A percentile compares a stretch with the other conserved stretches of the same genome.
Conservation (phyloP, 768 basidiomycete genomes). For the Agrocybe praecox region DNA sequence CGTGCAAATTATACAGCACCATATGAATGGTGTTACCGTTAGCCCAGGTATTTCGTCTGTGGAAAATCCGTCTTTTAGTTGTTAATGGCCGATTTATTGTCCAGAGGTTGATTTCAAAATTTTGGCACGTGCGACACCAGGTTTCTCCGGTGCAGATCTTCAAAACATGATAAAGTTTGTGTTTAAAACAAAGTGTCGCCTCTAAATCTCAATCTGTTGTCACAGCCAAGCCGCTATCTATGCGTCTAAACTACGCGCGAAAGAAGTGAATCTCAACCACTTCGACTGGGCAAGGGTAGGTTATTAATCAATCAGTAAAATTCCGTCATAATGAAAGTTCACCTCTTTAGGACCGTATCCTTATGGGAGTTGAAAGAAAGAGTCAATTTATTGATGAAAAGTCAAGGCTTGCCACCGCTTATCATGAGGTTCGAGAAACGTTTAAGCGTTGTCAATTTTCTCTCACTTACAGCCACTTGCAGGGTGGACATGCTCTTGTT, state of each 20-base stretch:
- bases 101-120: slow-evolving; percentile 83
- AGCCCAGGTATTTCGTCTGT: slow-evolving; percentile 48
- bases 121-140: slow-evolving; percentile 91
- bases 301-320: slow-evolving; percentile 1
- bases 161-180: slow-evolving; percentile 96
- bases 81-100: slow-evolving; percentile 11
- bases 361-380: slow-evolving; percentile 96
- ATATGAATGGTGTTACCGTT: slow-evolving; percentile 79
- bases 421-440: slow-evolving; percentile 75
- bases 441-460: slow-evolving; percentile 16
- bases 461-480: slow-evolving; percentile 11
- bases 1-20: slow-evolving; percentile 90
- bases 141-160: slow-evolving; percentile 95
- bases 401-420: slow-evolving; percentile 88
- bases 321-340: slow-evolving; percentile 1
- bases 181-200: background rate
- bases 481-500: slow-evolving; percentile 94
- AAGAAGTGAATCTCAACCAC: slow-evolving; percentile 73
- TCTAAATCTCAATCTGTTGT: slow-evolving; percentile 8
- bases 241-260: slow-evolving; percentile 83
- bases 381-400: slow-evolving; percentile 88
- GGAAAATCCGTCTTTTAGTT: slow-evolving; percentile 11
- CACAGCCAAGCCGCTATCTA: slow-evolving; percentile 88
- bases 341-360: slow-evolving; percentile 73
- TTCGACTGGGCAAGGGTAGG: slow-evolving; percentile 97